Conservation (phyloP, 352 stramenopile species). For the Phytophthora ramorum region DNA sequence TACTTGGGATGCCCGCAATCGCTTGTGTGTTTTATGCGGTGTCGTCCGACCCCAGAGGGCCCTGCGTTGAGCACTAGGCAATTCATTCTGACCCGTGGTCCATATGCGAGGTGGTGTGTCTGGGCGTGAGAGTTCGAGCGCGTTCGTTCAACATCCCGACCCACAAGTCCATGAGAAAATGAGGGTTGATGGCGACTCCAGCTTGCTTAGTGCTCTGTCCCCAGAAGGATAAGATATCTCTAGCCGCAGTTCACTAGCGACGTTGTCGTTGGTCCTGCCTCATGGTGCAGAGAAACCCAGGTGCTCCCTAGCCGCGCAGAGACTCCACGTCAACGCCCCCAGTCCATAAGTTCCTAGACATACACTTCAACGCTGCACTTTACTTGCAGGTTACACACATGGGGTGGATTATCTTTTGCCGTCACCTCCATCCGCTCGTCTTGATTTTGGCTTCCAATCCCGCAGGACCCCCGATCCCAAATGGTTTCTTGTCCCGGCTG, state of each 20-base stretch:
- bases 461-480: constrained; percentile 32
- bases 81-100: constrained; percentile 8
- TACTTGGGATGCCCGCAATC: constrained; percentile 13
- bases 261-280: constrained; percentile 17
- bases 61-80: neutral
- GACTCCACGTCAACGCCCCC: constrained; percentile 7
- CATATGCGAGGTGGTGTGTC: constrained; percentile 1
- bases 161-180: neutral
- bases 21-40: neutral
- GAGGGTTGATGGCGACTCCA: neutral
- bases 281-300: constrained; percentile 11
- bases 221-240: constrained; percentile 8
- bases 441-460: constrained; percentile 13
- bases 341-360: constrained; percentile 15
- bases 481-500: constrained; percentile 34
- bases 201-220: neutral
- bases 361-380: constrained; percentile 25
- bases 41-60: neutral
- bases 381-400: constrained; percentile 26
- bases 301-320: constrained; percentile 15
- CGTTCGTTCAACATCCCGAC: constrained; percentile 2
- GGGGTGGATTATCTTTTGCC: neutral
- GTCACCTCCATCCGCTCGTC: constrained; percentile 9
- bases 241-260: neutral
- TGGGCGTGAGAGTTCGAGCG: constrained; percentile 3